A percentile compares a stretch with the other conserved stretches of the same genome.
Conservation (phyloP, 2,329 filamentous ascomycete species). For the Exophiala bonariae region DNA sequence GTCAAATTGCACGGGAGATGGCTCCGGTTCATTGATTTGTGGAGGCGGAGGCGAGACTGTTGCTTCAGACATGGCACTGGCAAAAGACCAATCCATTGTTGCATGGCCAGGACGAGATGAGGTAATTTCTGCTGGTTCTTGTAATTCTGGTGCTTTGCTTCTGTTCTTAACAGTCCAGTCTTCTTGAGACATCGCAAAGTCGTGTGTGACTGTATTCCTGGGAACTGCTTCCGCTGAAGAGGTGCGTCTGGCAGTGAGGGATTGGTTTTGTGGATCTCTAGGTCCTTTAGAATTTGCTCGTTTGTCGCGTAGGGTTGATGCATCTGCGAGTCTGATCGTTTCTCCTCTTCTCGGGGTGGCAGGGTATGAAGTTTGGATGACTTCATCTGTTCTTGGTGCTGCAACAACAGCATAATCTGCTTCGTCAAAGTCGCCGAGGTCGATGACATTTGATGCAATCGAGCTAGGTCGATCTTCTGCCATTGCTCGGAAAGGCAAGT, state of each 20-base stretch:
- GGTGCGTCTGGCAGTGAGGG: conserved; percentile 30
- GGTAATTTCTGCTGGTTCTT: conserved; percentile 27
- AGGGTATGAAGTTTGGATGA: conserved; percentile 49
- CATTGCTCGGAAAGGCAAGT: conserved; percentile 50
- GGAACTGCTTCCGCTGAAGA: conserved; percentile 34
- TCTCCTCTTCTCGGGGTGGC: conserved; percentile 44
- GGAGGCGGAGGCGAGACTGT: conserved; percentile 7
- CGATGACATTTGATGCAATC: conserved; percentile 49
- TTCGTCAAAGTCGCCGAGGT: conserved; percentile 54
- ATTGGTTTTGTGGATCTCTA: conserved; percentile 38
- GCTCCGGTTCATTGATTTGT: conserved; percentile 16
- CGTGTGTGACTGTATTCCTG: conserved; percentile 48
- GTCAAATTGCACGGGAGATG: background rate
- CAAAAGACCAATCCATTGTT: conserved; percentile 42
- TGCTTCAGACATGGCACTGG: conserved; percentile 42
- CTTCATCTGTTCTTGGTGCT: conserved; percentile 40
- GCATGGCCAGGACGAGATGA: conserved; percentile 20
- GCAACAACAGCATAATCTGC: conserved; percentile 53
- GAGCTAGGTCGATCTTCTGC: conserved; percentile 40
- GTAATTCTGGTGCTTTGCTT: conserved; percentile 21
- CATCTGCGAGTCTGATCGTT: conserved; percentile 50
- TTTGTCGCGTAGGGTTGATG: conserved; percentile 58
- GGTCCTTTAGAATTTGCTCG: conserved; percentile 48
- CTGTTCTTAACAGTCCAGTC: conserved; percentile 26
- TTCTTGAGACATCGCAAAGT: conserved; percentile 40